These are phyloP conservation scores for Yarrowia osloensis DNA, from an alignment of 805 yeast species.

Conservation along the genomic window DNA sequence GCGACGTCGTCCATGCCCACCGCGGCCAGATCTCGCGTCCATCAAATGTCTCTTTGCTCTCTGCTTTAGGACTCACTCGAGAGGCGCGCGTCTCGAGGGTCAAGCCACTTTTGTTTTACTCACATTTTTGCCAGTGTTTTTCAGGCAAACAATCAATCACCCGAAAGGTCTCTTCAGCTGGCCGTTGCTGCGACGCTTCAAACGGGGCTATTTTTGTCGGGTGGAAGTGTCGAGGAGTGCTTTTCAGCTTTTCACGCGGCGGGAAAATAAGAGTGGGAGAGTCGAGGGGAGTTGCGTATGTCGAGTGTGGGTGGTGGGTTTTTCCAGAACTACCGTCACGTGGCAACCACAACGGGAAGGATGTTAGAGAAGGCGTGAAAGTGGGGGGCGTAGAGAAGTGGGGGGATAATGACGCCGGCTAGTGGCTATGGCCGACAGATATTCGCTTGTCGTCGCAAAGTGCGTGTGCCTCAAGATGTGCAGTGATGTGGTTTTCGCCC, in stretches of 20 bases:
- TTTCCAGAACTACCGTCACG: constrained; percentile 18
- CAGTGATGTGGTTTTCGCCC: constrained; percentile 28
- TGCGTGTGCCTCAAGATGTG: constrained; percentile 22
- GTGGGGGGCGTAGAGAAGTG: not conserved
- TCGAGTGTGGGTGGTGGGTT: constrained; percentile 22
- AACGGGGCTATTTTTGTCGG: constrained; percentile 12
- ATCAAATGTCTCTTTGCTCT: not conserved
- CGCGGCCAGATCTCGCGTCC: not conserved
- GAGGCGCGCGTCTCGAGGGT: constrained; percentile 1
- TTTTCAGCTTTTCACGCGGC: constrained; percentile 30
- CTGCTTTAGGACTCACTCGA: not conserved
- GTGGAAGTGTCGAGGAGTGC: constrained; percentile 20
- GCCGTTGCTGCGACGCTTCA: constrained; percentile 21
- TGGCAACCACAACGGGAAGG: not conserved
- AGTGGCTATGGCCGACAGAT: not conserved
- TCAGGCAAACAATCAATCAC: constrained; percentile 25
- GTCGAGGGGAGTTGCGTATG: constrained; percentile 27
- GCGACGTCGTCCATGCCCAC: not conserved
- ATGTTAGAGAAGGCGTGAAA: not conserved
- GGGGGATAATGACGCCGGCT: not conserved
- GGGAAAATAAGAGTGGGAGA: constrained; percentile 30
- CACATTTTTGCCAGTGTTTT: constrained; percentile 25
- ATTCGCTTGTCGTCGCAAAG: constrained; percentile 24
- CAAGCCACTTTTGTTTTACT: constrained; percentile 12
- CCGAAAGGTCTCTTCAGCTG: constrained; percentile 27